phyloP scores from a whole-genome alignment of 2,329 filamentous ascomycete species.

The Sporothrix schenckii region DNA sequence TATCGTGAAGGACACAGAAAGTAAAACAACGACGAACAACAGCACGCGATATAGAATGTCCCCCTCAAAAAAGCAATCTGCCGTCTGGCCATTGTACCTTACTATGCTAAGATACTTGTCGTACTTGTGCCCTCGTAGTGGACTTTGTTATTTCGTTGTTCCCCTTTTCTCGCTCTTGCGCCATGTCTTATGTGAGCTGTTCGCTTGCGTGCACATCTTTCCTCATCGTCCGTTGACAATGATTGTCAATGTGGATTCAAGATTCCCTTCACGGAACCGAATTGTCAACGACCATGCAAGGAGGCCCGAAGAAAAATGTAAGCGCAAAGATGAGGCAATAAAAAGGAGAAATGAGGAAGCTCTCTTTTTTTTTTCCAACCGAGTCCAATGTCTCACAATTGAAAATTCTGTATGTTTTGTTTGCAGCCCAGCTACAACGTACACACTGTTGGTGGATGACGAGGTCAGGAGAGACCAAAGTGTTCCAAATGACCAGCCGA shows the following conservation, averaged over 20 bases:
- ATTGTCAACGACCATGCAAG: constrained; percentile 20
- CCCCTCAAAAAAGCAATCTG: constrained; percentile 2
- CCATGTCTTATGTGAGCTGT: constrained; percentile 21
- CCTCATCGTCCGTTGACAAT: constrained; percentile 10
- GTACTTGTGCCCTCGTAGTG: not conserved
- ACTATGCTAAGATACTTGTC: too few species aligned
- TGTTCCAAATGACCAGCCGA: not conserved
- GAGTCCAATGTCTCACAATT: not conserved
- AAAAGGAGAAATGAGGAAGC: not conserved
- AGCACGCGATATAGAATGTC: constrained; percentile 4
- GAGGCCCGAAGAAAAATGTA: constrained; percentile 6
- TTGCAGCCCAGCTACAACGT: not conserved
- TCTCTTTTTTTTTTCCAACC: too few species aligned
- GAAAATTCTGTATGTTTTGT: constrained; percentile 13
- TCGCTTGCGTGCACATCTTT: constrained; percentile 24
- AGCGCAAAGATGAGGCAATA: not conserved
- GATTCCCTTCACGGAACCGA: not conserved
- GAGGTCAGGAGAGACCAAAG: not conserved
- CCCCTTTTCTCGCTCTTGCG: not conserved
- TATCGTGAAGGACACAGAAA: constrained; percentile 7
- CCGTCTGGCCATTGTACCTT: not conserved
- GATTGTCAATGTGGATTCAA: not conserved
- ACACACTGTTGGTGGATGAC: not conserved
- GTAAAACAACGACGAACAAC: not conserved
- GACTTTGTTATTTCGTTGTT: not conserved